A percentile compares a stretch with the other conserved stretches of the same genome.
Evolutionary conservation across 768 basidiomycete genomes (phyloP).

Genomic region (Psilocybe cubensis): DNA sequence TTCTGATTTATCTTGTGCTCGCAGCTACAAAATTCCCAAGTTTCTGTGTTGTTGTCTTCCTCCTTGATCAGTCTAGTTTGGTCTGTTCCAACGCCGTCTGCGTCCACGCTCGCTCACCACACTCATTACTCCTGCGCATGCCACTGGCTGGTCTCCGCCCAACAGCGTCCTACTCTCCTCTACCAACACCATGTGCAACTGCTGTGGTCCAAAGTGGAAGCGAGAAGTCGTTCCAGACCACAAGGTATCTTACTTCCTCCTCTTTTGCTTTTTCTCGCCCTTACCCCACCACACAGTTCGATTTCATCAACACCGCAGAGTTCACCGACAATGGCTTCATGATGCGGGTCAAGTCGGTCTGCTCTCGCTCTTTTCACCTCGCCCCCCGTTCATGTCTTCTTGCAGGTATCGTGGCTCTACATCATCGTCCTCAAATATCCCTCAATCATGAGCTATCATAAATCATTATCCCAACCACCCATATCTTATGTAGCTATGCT

Average conservation of each 20-base stretch:
- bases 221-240: slow-evolving; percentile 97
- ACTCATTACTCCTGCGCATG: slow-evolving; percentile 38
- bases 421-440: slow-evolving; percentile 92
- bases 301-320: slow-evolving; percentile 93
- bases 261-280: slow-evolving; percentile 15
- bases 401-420: slow-evolving; percentile 88
- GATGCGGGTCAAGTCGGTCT: slow-evolving; percentile 82
- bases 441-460: no score
- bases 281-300: slow-evolving; percentile 71
- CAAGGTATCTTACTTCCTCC: slow-evolving; percentile 69
- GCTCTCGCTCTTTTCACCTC: background rate
- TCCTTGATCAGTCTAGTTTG: no score
- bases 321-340: slow-evolving; percentile 87
- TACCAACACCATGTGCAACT: slow-evolving; percentile 23
- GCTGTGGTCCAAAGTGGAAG: slow-evolving; percentile 90
- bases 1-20: background rate
- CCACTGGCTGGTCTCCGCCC: slow-evolving; percentile 57
- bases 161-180: slow-evolving; percentile 20
- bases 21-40: slow-evolving; percentile 89
- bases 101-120: slow-evolving; percentile 15
- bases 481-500: no score
- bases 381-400: slow-evolving; percentile 1
- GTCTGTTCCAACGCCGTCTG: no score
- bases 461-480: no score
- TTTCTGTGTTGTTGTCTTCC: no score